Percentiles rank a stretch among this genome's conserved stretches.
Evolutionary conservation across 148 eudicot genomes (phyloP).

Genomic region (Silene uniflora): DNA sequence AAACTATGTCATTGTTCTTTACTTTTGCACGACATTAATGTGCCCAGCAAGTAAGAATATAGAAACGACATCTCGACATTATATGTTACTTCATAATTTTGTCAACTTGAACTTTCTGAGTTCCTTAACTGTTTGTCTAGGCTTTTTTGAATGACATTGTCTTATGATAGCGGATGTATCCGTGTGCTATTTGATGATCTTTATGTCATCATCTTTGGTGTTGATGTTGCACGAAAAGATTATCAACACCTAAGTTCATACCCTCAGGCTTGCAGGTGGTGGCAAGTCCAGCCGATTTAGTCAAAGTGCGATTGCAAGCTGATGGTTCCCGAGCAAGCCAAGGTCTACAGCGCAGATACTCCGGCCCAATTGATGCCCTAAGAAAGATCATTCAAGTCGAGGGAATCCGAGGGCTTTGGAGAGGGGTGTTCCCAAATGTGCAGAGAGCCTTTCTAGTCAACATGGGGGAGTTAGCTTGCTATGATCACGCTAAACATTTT

Average conservation of each 20-base stretch:
- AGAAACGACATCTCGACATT: too few relatives aligned
- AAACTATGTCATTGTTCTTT: too few relatives aligned
- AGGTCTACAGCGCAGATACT: slow-evolving; percentile 64
- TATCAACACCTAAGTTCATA: slow-evolving; percentile 22
- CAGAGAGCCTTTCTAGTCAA: slow-evolving; percentile 89
- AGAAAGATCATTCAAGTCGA: slow-evolving; percentile 53
- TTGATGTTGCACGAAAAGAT: not conserved
- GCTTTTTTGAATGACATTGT: too few relatives aligned
- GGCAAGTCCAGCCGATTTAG: slow-evolving; percentile 93
- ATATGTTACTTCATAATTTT: too few relatives aligned
- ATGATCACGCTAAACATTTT: slow-evolving; percentile 75
- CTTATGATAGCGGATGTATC: too few relatives aligned
- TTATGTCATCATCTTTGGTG: slow-evolving; percentile 1
- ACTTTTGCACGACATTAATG: too few relatives aligned
- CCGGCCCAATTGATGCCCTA: slow-evolving; percentile 60
- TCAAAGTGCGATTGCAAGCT: slow-evolving; percentile 93
- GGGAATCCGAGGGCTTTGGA: slow-evolving; percentile 71
- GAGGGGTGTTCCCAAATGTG: slow-evolving; percentile 72
- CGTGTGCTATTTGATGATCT: not conserved
- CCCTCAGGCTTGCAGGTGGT: slow-evolving; percentile 52
- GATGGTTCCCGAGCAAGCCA: slow-evolving; percentile 57
- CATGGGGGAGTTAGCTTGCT: slow-evolving; percentile 94
- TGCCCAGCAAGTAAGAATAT: too few relatives aligned
- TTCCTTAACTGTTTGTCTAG: too few relatives aligned
- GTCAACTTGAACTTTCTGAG: too few relatives aligned